phyloP scores from a whole-genome alignment of 495 filamentous ascomycete genomes.

The Neurospora tetrasperma region DNA sequence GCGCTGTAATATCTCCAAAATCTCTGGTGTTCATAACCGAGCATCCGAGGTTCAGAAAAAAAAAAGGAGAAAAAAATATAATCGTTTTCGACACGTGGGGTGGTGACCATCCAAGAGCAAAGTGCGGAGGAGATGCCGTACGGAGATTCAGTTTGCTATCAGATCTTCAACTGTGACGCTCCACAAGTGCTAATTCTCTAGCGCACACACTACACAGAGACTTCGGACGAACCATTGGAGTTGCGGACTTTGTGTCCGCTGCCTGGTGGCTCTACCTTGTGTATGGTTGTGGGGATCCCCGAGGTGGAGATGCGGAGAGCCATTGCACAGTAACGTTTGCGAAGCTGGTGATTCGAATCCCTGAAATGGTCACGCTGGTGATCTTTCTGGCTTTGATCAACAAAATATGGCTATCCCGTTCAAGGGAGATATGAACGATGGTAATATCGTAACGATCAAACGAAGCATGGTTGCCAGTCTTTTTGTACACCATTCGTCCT shows the following conservation, averaged over 20 bases:
- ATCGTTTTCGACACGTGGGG: background rate
- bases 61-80: background rate
- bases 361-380: background rate
- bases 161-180: background rate
- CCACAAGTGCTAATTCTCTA: background rate
- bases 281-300: background rate
- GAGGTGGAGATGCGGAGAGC: background rate
- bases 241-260: background rate
- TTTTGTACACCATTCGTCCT: background rate
- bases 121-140: background rate
- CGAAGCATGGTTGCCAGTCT: background rate
- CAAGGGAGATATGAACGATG: background rate
- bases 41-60: background rate
- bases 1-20: background rate
- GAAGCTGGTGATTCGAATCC: background rate
- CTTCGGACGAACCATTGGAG: background rate
- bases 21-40: background rate
- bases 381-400: background rate
- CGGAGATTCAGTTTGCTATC: background rate
- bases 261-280: background rate
- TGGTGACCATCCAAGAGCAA: background rate
- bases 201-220: background rate
- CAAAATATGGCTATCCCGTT: background rate
- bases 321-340: background rate
- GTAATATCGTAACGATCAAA: background rate